phyloP scores from a whole-genome alignment of 1,284 basidiomycete genomes.

The Ceratobasidium papillatum region DNA sequence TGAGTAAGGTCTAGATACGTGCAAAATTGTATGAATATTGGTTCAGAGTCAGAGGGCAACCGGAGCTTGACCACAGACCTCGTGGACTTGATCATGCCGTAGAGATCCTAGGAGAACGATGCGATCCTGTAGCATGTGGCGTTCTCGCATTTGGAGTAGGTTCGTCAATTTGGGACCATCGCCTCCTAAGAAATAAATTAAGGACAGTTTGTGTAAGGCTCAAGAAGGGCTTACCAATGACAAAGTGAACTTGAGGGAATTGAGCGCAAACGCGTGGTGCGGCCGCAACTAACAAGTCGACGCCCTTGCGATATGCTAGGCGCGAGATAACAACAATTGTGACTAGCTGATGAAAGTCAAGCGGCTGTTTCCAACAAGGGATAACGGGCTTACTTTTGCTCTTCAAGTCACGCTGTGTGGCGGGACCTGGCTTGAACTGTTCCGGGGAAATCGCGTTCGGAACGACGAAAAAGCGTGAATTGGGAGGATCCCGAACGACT shows the following conservation, averaged over 20 bases:
- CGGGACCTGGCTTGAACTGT: constrained; percentile 73
- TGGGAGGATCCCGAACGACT: constrained; percentile 61
- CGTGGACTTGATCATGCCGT: constrained; percentile 79
- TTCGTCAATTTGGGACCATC: constrained; percentile 97
- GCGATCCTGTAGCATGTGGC: constrained; percentile 86
- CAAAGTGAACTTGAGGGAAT: constrained; percentile 86
- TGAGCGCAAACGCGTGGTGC: constrained; percentile 87
- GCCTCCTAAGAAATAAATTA: constrained; percentile 65
- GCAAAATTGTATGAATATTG: neutral
- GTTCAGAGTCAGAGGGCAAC: neutral
- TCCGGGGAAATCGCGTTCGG: constrained; percentile 94
- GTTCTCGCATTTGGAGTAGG: constrained; percentile 95
- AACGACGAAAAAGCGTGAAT: constrained; percentile 82
- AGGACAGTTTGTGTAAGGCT: neutral
- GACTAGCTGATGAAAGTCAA: constrained; percentile 60
- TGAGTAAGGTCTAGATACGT: constrained; percentile 73
- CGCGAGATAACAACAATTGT: constrained; percentile 95
- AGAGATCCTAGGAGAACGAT: constrained; percentile 89
- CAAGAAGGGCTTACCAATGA: constrained; percentile 71
- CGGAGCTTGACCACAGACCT: constrained; percentile 56
- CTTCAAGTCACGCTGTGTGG: constrained; percentile 1
- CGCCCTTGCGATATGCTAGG: constrained; percentile 96
- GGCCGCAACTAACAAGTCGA: constrained; percentile 92
- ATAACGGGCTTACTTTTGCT: constrained; percentile 15
- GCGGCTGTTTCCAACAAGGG: neutral